Base-by-base conservation (phyloP, 306 rosid genomes). In the Sicyos edulis region DNA sequence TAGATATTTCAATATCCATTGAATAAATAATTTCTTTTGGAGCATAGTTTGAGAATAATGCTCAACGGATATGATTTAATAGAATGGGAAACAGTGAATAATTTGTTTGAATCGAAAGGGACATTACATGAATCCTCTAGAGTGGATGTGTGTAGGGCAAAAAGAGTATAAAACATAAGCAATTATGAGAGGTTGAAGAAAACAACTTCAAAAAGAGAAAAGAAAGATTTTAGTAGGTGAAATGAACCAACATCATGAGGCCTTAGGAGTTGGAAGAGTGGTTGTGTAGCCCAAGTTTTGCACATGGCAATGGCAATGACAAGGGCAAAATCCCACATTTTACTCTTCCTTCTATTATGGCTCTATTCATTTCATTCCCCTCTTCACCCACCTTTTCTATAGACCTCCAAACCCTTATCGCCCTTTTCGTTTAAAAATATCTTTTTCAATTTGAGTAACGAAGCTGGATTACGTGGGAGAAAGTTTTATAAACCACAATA, bases 121-220 rank as follows among this genome's bases (percentile, higher is more conserved):
- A 65, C 54, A 65, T 5, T 65, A 20, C 17, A 21, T 12, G 42
- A 1, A 12, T 26, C 66, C 11, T n/a, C 37, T 32, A 10, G 15
- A 24, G 47, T 26, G 47, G 42, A 2, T 26, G 42, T 59, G 64
- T 54, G 60, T 55, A 55, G 60, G 60, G 29, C 13, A 59, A 59
- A 24, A 61, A 32, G 47, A 26, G 47, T 19, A 61, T 32, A 61
- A 60, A 32, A 15, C 47, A 26, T 0, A 0, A 32, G 12, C 67
- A 61, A 61, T 61, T 26, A 61, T 61, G 71, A 65, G 34, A 40
- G 54, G 69, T n/a, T 63, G 51, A 63, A 63, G 69, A 14, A 54
- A 29, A 32, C 6, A 60, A 60, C 47, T 60, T 60, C 29, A 29
- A 60, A 60, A 60, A 15, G 65, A 32, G 67, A 15, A 32, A 32